These are phyloP conservation scores for Teratosphaeria zuluensis DNA, from an alignment of 2,329 filamentous ascomycete genomes.

Conservation along the genomic window DNA sequence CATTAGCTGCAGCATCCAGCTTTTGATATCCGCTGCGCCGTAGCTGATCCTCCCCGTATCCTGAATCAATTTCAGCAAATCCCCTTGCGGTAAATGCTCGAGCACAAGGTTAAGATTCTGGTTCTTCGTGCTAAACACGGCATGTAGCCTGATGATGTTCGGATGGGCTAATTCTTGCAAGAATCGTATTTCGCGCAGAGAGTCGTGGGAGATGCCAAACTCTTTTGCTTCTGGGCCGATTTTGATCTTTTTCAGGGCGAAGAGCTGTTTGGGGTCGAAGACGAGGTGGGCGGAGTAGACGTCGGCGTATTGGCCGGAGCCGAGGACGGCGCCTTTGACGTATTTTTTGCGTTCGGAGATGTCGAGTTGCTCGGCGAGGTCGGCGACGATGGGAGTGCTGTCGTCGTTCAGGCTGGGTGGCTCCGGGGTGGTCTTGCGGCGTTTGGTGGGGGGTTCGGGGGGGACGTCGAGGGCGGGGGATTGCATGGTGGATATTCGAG, in stretches of 20 bases:
- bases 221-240: constrained; percentile 77
- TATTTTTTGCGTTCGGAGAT: constrained; percentile 64
- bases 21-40: constrained; percentile 83
- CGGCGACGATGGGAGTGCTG: constrained; percentile 10
- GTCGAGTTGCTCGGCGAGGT: constrained; percentile 41
- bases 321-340: constrained; percentile 83
- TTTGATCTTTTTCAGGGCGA: constrained; percentile 93
- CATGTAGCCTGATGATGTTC: constrained; percentile 87
- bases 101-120: constrained; percentile 94
- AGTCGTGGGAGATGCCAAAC: constrained; percentile 78
- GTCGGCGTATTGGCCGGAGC: constrained; percentile 93
- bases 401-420: constrained; percentile 4
- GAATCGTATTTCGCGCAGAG: constrained; percentile 90
- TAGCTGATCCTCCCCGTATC: constrained; percentile 72
- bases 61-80: constrained; percentile 88
- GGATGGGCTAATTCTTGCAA: constrained; percentile 89
- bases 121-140: constrained; percentile 91
- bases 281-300: constrained; percentile 83
- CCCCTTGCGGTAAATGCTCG: constrained; percentile 86
- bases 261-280: constrained; percentile 58
- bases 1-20: constrained; percentile 96
- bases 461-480: constrained; percentile 25
- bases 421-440: constrained; percentile 17
- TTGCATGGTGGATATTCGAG: constrained; percentile 7
- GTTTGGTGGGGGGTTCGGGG: constrained; percentile 23